Base-by-base conservation (phyloP, 2,329 filamentous ascomycete genomes). In the Aureobasidium sp. region DNA sequence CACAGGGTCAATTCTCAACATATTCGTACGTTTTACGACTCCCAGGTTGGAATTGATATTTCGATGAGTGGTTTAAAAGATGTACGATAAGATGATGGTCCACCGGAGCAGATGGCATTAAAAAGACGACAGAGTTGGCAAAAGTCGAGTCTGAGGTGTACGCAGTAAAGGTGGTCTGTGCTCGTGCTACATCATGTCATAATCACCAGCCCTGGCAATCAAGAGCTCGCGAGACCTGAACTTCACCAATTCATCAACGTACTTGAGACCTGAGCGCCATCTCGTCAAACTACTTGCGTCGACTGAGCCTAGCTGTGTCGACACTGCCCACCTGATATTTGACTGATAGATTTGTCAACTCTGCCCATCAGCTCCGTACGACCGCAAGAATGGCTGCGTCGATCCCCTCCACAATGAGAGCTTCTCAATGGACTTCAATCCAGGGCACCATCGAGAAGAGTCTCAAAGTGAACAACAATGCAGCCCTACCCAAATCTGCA, bases 391-490 rank as follows among this genome's bases (percentile, higher is more conserved):
- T 67, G 66, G 52, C 66, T 1, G 50, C 59, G 32, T 50, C 61
- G 15, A 64, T 69, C n/a, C 67, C 67, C 15, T 44, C 51, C 23
- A 68, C 64, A 32, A 73, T 73, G 71, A 66, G 67, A 34, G 70
- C 70, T 2, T 67, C 66, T 34, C 66, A 67, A 63, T 73, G 68
- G 63, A 64, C 65, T 27, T 58, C 64, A n/a, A 64, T 66, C 20
- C 34, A 66, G 34, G 69, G 69, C 61, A 70, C 69, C 60, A 68
- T 76, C 27, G 71, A 73, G 42, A 71, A 71, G 46, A 69, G 70
- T 61, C 68, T 77, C 61, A 65, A 67, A 17, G 66, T 74, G 53
- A 68, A 67, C 34, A 61, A 66, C 59, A 64, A 67, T 32, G 67
- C 70, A 7, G 64, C 69, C 5, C 65, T 73, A 6, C 67, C 66